A percentile compares a stretch with the other conserved stretches of the same genome.
These are phyloP conservation scores for Oryza punctata DNA, from an alignment of 176 grass and related monocot species.

Conservation along the genomic window DNA sequence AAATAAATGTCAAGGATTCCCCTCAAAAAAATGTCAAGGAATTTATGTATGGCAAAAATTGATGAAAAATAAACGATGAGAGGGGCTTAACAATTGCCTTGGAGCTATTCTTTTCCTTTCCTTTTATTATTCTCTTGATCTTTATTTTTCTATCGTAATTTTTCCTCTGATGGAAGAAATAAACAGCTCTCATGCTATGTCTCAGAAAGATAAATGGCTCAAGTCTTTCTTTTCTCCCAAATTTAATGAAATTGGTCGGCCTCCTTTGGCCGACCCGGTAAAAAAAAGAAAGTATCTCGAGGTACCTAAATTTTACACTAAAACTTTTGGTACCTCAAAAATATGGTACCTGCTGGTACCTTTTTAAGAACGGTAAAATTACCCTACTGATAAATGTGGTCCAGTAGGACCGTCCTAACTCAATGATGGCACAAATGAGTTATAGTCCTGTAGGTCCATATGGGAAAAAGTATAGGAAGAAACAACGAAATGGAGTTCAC, in stretches of 20 bases:
- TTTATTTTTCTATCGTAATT: not conserved
- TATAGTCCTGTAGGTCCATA: constrained; percentile 6
- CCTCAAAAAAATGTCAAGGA: too few species aligned
- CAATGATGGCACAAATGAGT: not conserved
- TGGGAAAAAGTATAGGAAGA: constrained; percentile 8
- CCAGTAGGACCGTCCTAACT: not conserved
- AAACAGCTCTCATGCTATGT: not conserved
- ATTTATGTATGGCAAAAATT: not conserved
- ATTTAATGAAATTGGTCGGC: too few species aligned
- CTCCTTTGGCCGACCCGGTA: too few species aligned
- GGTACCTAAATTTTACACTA: too few species aligned
- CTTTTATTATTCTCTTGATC: not conserved
- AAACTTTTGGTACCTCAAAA: too few species aligned
- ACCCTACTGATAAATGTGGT: not conserved
- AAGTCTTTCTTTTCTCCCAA: too few species aligned
- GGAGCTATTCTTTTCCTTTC: not conserved
- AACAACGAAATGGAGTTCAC: constrained; percentile 3
- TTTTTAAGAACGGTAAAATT: too few species aligned
- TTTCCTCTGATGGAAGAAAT: not conserved
- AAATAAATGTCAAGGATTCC: not conserved
- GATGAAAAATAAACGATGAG: not conserved
- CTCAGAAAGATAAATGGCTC: not conserved
- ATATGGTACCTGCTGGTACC: too few species aligned
- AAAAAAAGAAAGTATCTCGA: too few species aligned
- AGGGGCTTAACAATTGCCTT: not conserved